phyloP scores from a whole-genome alignment of 2,329 filamentous ascomycete genomes.

The Nigrospora sphaerica region DNA sequence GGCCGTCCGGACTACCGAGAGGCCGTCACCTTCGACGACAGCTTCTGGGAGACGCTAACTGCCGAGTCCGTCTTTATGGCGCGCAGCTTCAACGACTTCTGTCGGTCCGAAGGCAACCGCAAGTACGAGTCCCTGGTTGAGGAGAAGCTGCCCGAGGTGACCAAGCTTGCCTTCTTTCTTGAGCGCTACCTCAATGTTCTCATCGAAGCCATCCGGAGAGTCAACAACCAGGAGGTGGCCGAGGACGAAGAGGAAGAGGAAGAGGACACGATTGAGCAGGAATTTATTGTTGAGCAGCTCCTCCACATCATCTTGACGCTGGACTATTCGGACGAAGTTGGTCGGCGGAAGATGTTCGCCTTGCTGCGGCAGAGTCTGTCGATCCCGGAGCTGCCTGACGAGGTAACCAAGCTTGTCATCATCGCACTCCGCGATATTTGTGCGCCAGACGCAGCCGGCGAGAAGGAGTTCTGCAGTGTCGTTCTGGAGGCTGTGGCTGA shows the following conservation, averaged over 20 bases:
- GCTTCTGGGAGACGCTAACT: constrained; percentile 73
- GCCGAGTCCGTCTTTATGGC: constrained; percentile 87
- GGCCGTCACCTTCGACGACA: constrained; percentile 62
- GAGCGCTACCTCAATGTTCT: constrained; percentile 70
- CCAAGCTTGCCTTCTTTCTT: constrained; percentile 79
- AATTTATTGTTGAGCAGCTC: constrained; percentile 93
- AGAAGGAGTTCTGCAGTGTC: constrained; percentile 76
- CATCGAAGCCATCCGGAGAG: constrained; percentile 54
- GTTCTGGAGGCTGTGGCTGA: constrained; percentile 93
- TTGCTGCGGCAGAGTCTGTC: constrained; percentile 80
- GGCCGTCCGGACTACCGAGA: constrained; percentile 78
- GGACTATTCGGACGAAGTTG: constrained; percentile 97
- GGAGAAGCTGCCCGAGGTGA: constrained; percentile 93
- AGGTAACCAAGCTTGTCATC: constrained; percentile 81
- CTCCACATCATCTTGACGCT: constrained; percentile 86
- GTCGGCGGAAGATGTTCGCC: constrained; percentile 90
- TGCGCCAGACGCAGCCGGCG: constrained; percentile 63
- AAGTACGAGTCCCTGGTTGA: constrained; percentile 73
- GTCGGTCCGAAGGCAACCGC: constrained; percentile 64
- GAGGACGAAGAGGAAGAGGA: constrained; percentile 61
- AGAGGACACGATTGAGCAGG: constrained; percentile 80
- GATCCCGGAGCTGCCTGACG: constrained; percentile 81
- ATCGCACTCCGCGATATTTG: constrained; percentile 79
- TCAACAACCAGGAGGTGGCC: constrained; percentile 44
- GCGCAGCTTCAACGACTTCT: constrained; percentile 91